phyloP scores from a whole-genome alignment of 73 alveolate species.

The Paramecium sonneborni region DNA sequence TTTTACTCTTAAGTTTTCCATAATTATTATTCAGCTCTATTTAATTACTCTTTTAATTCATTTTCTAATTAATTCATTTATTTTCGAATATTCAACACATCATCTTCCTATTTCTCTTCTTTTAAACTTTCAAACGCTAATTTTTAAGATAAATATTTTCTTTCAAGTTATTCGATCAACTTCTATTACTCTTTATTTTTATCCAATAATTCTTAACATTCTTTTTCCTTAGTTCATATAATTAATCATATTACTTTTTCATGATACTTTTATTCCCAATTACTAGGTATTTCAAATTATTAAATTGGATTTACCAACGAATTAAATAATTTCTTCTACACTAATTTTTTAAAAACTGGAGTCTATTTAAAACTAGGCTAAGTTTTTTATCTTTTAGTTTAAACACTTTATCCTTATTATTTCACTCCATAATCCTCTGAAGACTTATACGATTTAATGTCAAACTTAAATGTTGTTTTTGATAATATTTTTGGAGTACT shows the following conservation, averaged over 20 bases:
- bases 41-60: background rate
- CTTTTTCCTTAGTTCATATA: background rate
- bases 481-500: slow-evolving; percentile 27
- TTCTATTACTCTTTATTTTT: background rate
- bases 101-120: background rate
- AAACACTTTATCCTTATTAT: background rate
- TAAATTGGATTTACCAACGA: background rate
- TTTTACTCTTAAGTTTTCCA: background rate
- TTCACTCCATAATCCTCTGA: background rate
- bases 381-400: background rate
- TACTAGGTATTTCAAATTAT: background rate
- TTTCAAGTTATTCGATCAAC: background rate
- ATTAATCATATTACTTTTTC: background rate
- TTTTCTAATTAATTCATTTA: background rate
- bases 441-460: background rate
- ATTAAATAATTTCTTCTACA: background rate
- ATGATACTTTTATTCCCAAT: slow-evolving; percentile 12
- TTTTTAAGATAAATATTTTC: background rate
- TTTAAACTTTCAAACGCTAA: background rate
- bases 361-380: background rate
- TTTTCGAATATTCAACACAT: background rate
- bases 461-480: slow-evolving; percentile 13
- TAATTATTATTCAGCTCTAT: background rate
- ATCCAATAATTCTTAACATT: background rate
- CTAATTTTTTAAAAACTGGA: background rate